phyloP scores from a whole-genome alignment of 768 basidiomycete species.

The Tremella fuciformis region DNA sequence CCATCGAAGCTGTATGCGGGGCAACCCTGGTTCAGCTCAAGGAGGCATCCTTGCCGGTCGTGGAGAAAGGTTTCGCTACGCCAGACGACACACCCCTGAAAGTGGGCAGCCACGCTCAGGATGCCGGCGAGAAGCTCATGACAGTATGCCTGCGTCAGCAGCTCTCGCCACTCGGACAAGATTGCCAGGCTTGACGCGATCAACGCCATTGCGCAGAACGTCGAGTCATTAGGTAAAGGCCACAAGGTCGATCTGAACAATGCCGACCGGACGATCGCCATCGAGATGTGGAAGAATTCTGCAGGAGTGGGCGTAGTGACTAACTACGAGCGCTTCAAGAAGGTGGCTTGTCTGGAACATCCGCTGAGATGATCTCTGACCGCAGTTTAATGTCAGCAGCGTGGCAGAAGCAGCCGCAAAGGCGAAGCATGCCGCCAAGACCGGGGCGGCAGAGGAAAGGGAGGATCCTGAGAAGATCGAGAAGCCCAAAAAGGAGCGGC shows the following conservation, averaged over 20 bases:
- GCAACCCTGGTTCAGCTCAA: conserved; percentile 31
- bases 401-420: conserved; percentile 16
- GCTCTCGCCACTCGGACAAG: conserved; percentile 27
- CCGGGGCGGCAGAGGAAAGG: background rate
- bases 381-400: conserved; percentile 16
- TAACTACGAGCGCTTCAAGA: conserved; percentile 40
- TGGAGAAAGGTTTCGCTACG: conserved; percentile 22
- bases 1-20: conserved; percentile 22
- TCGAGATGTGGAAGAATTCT: conserved; percentile 37
- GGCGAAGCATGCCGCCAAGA: conserved; percentile 3
- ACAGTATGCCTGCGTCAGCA: conserved; percentile 36
- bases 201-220: conserved; percentile 32
- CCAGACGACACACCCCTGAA: conserved; percentile 23
- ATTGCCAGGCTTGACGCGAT: conserved; percentile 40
- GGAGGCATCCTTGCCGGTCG: conserved; percentile 15
- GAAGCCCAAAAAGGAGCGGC: background rate
- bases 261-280: conserved; percentile 35
- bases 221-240: conserved; percentile 19
- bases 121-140: conserved; percentile 8
- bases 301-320: conserved; percentile 34
- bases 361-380: background rate
- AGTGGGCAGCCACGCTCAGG: conserved; percentile 20
- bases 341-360: conserved; percentile 14
- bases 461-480: background rate
- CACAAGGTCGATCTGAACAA: conserved; percentile 40